Evolutionary conservation across 257 asterid species (phyloP), one percentile per base, ranked within the genome.

Genomic region (Nicotiana tabacum): DNA sequence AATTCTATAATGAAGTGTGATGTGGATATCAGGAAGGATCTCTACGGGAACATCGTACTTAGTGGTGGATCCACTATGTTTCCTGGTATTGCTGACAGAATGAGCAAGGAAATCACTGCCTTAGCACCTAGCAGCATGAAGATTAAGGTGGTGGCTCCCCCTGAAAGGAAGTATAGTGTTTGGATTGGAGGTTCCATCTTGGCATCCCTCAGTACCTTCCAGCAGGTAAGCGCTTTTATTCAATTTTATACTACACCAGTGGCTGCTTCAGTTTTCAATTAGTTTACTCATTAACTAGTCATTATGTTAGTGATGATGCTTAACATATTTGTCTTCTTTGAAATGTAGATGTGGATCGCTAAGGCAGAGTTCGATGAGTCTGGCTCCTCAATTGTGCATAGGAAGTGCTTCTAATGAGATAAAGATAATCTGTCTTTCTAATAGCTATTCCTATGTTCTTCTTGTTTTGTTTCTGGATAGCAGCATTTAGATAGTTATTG

Each of bases 51-150:
- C 27, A 76, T 76, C 18, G 80, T 76, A 76, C 80, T 76, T 51
- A 76, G 80, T 76, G 80, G 80, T 51, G 80, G 80, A 76, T 76
- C 80, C 64, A 76, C 80, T 51, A 76, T 76, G 80, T 76, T 76
- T 51, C 80, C 80, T 51, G 80, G 80, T 29, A 76, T 76, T 12
- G 80, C 80, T 76, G 80, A 76, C 80, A 76, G 80, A 76, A 76
- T 76, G 80, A 76, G 80, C 39, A 76, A 76, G 46, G 80, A 76
- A 58, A 76, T 76, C 27, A 76, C 80, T 0, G 80, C 80, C 3
- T 51, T 76, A 29, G 80, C 80, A 4, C 80, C 80, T 76, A 76
- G 80, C 64, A 51, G 80, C 64, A 76, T 76, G 80, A 76, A 76
- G 64, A 76, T 76, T 51, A 76, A 51, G 80, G 80, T 76, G 13